Conservation (phyloP, 805 yeast genomes). For the Wickerhamiella bombiphila region DNA sequence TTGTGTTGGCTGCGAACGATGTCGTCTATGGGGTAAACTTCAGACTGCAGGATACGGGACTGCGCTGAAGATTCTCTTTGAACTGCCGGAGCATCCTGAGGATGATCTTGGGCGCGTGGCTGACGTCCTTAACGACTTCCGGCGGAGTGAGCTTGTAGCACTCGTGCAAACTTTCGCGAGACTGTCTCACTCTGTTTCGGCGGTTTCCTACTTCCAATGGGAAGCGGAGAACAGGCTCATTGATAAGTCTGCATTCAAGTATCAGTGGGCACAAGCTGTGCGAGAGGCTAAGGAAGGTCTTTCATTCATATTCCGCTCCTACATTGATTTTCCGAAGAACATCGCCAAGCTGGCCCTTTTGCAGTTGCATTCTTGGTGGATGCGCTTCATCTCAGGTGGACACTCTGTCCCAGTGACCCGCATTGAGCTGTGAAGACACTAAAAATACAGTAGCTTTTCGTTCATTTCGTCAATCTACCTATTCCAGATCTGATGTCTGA, state of each 20-base stretch:
- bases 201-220: slow-evolving; percentile 50
- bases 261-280: slow-evolving; percentile 38
- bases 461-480: too few species aligned
- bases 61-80: slow-evolving; percentile 79
- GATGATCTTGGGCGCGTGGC: slow-evolving; percentile 31
- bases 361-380: slow-evolving; percentile 50
- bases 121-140: slow-evolving; percentile 40
- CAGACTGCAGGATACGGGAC: slow-evolving; percentile 98
- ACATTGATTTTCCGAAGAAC: slow-evolving; percentile 53
- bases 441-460: too few species aligned
- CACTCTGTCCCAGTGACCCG: slow-evolving; percentile 1
- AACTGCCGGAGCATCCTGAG: slow-evolving; percentile 39
- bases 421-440: slow-evolving; percentile 6
- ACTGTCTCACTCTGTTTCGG: slow-evolving; percentile 65
- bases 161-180: slow-evolving; percentile 86
- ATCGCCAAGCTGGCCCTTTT: slow-evolving; percentile 36
- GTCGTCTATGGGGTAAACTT: slow-evolving; percentile 95
- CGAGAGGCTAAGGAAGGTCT: slow-evolving; percentile 44
- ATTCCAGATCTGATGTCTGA: too few species aligned
- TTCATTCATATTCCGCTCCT: slow-evolving; percentile 49
- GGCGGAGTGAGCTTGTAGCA: slow-evolving; percentile 77
- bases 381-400: slow-evolving; percentile 44
- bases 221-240: slow-evolving; percentile 10
- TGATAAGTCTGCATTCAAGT: slow-evolving; percentile 17
- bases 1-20: slow-evolving; percentile 96